Evolutionary conservation across 2,329 filamentous ascomycete species (phyloP).

Genomic region (Alternaria panax): DNA sequence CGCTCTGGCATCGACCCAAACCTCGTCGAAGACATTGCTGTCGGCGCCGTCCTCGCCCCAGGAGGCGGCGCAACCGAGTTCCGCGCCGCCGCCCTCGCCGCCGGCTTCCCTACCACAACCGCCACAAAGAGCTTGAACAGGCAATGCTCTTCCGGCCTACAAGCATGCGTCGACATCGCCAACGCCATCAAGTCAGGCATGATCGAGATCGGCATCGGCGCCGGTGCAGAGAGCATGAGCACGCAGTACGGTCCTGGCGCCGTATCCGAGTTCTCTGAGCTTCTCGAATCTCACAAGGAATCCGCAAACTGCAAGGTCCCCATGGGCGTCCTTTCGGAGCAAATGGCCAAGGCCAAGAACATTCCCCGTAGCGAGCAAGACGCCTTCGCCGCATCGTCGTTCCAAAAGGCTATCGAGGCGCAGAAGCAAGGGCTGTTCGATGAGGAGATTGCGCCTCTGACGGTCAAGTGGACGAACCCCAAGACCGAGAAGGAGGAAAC

Average conservation of each 20-base stretch:
- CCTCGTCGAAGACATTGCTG: constrained; percentile 89
- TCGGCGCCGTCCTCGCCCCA: constrained; percentile 89
- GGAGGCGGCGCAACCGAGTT: constrained; percentile 97
- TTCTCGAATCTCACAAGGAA: constrained; percentile 80
- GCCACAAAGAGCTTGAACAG: constrained; percentile 91
- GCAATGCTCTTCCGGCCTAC: constrained; percentile 91
- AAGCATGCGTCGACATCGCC: constrained; percentile 91
- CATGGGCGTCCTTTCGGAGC: constrained; percentile 92
- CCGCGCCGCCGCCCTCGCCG: constrained; percentile 87
- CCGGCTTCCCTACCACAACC: constrained; percentile 85
- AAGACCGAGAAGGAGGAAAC: constrained; percentile 87
- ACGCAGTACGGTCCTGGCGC: constrained; percentile 87
- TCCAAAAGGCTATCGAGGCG: constrained; percentile 86
- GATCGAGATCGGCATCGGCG: constrained; percentile 94
- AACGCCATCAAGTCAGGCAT: constrained; percentile 90
- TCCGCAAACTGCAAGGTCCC: constrained; percentile 96
- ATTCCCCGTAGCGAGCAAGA: constrained; percentile 80
- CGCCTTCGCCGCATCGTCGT: constrained; percentile 90
- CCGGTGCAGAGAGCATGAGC: constrained; percentile 96
- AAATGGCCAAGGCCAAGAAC: constrained; percentile 88
- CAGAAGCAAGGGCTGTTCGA: constrained; percentile 91
- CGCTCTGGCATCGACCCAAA: constrained; percentile 88
- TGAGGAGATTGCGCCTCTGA: constrained; percentile 87
- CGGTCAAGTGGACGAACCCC: constrained; percentile 85
- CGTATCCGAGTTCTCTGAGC: constrained; percentile 90